A percentile compares a stretch with the other conserved stretches of the same genome.
These are phyloP conservation scores for Cystobasidium slooffiae DNA, from an alignment of 1,284 basidiomycete species.

Conservation along the genomic window DNA sequence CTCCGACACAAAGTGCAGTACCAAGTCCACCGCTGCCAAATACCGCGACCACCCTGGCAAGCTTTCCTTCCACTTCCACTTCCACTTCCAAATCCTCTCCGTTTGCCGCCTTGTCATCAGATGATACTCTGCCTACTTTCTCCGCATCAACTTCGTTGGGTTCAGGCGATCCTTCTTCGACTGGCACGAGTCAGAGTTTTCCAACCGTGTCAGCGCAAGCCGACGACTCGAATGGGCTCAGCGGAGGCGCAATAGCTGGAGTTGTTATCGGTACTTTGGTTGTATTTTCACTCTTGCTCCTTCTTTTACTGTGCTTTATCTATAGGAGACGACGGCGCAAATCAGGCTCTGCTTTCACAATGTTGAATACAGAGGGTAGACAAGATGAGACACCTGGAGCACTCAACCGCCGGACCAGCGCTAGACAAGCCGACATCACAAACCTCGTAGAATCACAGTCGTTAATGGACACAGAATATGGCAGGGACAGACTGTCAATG, in stretches of 20 bases:
- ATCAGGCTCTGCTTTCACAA: constrained; percentile 3
- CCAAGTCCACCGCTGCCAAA: no score
- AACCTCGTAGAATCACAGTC: neutral
- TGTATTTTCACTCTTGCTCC: neutral
- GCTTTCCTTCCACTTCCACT: no score
- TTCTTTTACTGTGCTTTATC: neutral
- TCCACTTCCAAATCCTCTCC: no score
- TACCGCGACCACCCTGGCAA: no score
- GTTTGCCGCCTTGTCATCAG: no score
- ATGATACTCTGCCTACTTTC: no score
- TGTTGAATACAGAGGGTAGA: neutral
- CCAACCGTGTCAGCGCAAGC: neutral
- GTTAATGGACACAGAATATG: neutral
- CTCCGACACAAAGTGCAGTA: no score
- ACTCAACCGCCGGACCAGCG: neutral
- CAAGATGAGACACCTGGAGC: neutral
- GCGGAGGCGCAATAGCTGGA: constrained; percentile 18
- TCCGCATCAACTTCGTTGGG: no score
- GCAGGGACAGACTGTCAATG: neutral
- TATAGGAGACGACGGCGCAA: neutral
- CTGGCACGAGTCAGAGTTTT: no score
- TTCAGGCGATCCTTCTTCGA: no score
- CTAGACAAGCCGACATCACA: neutral
- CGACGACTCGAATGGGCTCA: neutral
- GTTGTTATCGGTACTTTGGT: constrained; percentile 6